Percentiles rank a stretch among this genome's conserved stretches.
These are phyloP conservation scores for Nothopassalora personata DNA, from an alignment of 2,329 filamentous ascomycete species.

Conservation along the genomic window DNA sequence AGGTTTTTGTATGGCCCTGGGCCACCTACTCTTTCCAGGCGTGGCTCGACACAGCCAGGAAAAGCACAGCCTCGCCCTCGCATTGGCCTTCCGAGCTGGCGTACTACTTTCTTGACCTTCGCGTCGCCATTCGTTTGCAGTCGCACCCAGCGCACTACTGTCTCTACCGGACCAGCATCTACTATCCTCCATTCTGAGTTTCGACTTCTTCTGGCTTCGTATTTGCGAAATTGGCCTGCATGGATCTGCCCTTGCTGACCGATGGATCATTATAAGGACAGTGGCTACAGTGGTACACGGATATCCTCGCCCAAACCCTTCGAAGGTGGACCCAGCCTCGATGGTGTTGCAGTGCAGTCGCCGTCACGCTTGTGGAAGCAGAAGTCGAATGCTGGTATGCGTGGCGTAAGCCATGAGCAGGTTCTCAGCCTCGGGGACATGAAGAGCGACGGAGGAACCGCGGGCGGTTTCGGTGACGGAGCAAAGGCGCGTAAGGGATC, in stretches of 20 bases:
- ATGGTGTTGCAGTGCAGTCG: constrained; percentile 10
- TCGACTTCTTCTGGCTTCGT: background rate
- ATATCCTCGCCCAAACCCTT: constrained; percentile 6
- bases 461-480: constrained; percentile 11
- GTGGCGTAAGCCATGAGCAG: constrained; percentile 19
- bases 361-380: constrained; percentile 22
- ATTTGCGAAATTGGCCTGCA: constrained; percentile 16
- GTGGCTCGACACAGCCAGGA: background rate
- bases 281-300: constrained; percentile 13
- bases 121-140: background rate
- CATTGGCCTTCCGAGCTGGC: background rate
- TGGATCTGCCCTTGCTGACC: constrained; percentile 20
- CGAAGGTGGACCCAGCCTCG: constrained; percentile 16
- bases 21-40: background rate
- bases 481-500: constrained; percentile 29
- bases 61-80: background rate
- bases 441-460: constrained; percentile 8
- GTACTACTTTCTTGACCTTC: background rate
- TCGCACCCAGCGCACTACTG: background rate
- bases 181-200: background rate
- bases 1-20: background rate
- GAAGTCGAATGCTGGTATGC: constrained; percentile 18
- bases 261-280: constrained; percentile 25
- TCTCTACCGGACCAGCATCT: background rate
- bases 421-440: constrained; percentile 8